Evolutionary conservation across 2,329 filamentous ascomycete species (phyloP).

Genomic region (Nemania sp.): DNA sequence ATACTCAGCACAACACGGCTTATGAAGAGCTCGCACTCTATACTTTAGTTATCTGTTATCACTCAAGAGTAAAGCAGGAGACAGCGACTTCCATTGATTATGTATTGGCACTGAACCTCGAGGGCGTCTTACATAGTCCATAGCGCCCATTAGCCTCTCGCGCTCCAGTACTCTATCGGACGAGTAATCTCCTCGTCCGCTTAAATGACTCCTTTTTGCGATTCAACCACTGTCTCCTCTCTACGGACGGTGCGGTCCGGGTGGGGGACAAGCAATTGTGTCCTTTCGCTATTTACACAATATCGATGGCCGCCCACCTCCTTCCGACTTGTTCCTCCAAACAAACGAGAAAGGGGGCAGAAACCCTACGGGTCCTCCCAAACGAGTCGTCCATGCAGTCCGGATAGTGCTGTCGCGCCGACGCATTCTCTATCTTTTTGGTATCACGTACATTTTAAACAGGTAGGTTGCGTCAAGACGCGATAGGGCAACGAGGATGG

Average conservation of each 20-base stretch:
- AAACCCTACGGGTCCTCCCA: constrained; percentile 9
- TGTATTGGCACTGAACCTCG: constrained; percentile 4
- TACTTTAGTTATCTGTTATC: background rate
- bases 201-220: constrained; percentile 2
- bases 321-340: constrained; percentile 20
- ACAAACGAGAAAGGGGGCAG: constrained; percentile 28
- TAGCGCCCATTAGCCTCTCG: background rate
- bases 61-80: background rate
- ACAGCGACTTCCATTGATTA: constrained; percentile 14
- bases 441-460: constrained; percentile 34
- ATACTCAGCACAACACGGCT: background rate
- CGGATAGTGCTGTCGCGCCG: constrained; percentile 13
- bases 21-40: too few species aligned
- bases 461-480: constrained; percentile 25
- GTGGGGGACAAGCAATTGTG: constrained; percentile 4
- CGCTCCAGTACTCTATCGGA: background rate
- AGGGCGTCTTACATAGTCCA: constrained; percentile 8
- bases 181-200: constrained; percentile 12
- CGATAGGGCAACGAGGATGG: constrained; percentile 22
- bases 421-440: constrained; percentile 31
- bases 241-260: background rate
- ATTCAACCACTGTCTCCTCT: constrained; percentile 7
- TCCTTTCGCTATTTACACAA: constrained; percentile 13
- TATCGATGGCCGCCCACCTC: constrained; percentile 4
- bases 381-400: constrained; percentile 23